Percentiles rank a stretch among this genome's conserved stretches.
These are phyloP conservation scores for Cicer bijugum DNA, from an alignment of 306 rosid species.

Conservation along the genomic window DNA sequence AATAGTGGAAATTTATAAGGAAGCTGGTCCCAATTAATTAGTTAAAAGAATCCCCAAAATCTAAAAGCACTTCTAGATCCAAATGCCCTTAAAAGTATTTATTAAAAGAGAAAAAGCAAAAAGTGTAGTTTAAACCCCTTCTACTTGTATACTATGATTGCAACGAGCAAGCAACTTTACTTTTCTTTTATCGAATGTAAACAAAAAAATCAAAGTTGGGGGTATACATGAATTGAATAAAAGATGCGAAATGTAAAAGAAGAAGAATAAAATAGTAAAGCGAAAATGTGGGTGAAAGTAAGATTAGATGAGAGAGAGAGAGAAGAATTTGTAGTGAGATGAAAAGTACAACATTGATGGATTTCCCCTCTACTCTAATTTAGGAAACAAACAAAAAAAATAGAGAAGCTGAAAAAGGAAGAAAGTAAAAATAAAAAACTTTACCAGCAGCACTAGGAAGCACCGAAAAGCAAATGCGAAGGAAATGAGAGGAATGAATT, in stretches of 20 bases:
- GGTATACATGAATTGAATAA: slow-evolving; percentile 44
- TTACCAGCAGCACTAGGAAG: slow-evolving; percentile 36
- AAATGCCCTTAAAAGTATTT: slow-evolving; percentile 50
- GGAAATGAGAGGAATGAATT: background rate
- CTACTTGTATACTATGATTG: slow-evolving; percentile 39
- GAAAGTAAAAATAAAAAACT: slow-evolving; percentile 41
- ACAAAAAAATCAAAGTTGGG: slow-evolving; percentile 46
- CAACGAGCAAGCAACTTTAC: slow-evolving; percentile 40
- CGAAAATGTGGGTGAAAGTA: slow-evolving; percentile 43
- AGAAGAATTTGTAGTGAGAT: slow-evolving; percentile 48
- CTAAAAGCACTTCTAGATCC: slow-evolving; percentile 53
- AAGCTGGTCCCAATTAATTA: slow-evolving; percentile 49
- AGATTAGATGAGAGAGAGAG: slow-evolving; percentile 25
- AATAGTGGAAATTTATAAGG: slow-evolving; percentile 32
- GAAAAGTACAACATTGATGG: slow-evolving; percentile 39
- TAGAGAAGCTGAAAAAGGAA: slow-evolving; percentile 21
- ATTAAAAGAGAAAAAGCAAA: background rate
- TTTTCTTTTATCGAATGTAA: slow-evolving; percentile 30
- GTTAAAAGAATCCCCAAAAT: slow-evolving; percentile 38
- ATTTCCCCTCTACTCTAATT: slow-evolving; percentile 13
- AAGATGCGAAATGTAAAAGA: slow-evolving; percentile 36
- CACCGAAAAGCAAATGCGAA: slow-evolving; percentile 38
- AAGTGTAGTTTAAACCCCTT: slow-evolving; percentile 32
- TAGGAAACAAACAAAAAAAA: background rate
- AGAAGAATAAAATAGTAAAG: slow-evolving; percentile 26